Evolutionary conservation across 1,139 yeast species (phyloP), one percentile per base, ranked within the genome.

Genomic region (Pichia terricola): DNA sequence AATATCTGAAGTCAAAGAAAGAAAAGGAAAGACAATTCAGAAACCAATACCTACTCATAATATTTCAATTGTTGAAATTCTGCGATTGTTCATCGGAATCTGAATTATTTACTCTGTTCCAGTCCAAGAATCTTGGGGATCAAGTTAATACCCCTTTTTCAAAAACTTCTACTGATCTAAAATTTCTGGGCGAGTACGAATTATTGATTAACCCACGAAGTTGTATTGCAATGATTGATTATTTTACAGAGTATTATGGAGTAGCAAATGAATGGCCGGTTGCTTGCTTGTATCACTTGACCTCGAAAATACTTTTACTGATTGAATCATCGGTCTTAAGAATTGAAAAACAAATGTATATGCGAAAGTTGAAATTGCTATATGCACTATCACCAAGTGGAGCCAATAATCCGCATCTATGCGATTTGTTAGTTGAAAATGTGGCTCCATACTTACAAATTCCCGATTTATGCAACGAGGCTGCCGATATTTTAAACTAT

Each of bases 291-390:
- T 68, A 67, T 46, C 75, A 75, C 52, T 40, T 75, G 4, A 38
- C 65, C 1, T 60, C 72, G 25, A 60, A 68, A 25, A 37, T 71
- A 3, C 51, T 70, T 1, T 43, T 61, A 2, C 47, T 54, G 8
- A 45, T 73, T 3, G 54, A 59, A 0, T 36, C 49, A 0, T 48
- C 67, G 0, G 37, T 54, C 0, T 48, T 61, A n/a, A 31, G 40
- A 4, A 57, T 61, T 2, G 65, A 65, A 32, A 61, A 52, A 39
- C 27, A 54, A 2, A 25, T 58, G 3, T 45, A 53, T 25, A 39
- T 77, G 7, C 62, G 79, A 47, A 67, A 61, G 45, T 46, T 77
- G 11, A 72, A 72, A 42, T 50, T 70, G 2, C 50, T 75, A 1
- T 48, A 72, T 7, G 42, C 63, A 5, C 40, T 69, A 8, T 66